Percentiles rank a stretch among this genome's conserved stretches.
These are phyloP conservation scores for Aspergillus piperis DNA, from an alignment of 2,329 filamentous ascomycete species.

Conservation along the genomic window DNA sequence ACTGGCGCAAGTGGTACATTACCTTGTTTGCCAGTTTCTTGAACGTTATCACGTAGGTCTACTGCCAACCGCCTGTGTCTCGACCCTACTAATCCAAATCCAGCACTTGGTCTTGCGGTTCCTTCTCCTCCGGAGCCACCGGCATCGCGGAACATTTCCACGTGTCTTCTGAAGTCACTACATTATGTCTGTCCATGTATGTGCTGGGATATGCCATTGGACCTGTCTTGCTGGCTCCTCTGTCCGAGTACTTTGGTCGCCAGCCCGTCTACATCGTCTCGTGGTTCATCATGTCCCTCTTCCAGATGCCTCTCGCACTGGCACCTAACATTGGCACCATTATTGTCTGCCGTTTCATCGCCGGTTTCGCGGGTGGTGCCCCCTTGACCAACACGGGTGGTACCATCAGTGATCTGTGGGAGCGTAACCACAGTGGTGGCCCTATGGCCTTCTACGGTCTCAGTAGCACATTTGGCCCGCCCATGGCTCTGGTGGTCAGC, in stretches of 20 bases:
- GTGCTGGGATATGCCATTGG: conserved; percentile 33
- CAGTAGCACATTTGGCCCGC: conserved; percentile 39
- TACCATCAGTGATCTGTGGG: conserved; percentile 35
- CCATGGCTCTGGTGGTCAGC: conserved; percentile 36
- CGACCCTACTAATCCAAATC: neutral
- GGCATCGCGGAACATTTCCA: conserved; percentile 29
- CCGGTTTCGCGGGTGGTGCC: conserved; percentile 33
- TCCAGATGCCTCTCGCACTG: conserved; percentile 31
- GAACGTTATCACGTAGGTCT: conserved; percentile 31
- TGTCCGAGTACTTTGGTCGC: conserved; percentile 41
- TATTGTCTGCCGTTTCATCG: conserved; percentile 32
- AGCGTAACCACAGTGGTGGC: conserved; percentile 31
- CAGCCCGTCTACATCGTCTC: conserved; percentile 36
- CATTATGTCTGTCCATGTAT: conserved; percentile 36
- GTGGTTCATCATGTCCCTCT: conserved; percentile 34
- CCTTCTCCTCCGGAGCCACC: conserved; percentile 31
- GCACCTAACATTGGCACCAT: conserved; percentile 34
- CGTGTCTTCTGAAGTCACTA: conserved; percentile 33
- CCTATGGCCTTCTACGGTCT: conserved; percentile 40
- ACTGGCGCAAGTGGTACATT: conserved; percentile 45
- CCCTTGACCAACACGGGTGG: conserved; percentile 38
- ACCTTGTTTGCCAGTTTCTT: conserved; percentile 43
- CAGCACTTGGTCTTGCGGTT: conserved; percentile 30
- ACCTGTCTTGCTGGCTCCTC: conserved; percentile 33
- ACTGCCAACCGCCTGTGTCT: neutral